A percentile compares a stretch with the other conserved stretches of the same genome.
Conservation (phyloP, 306 rosid genomes). For the Canavalia gladiata region DNA sequence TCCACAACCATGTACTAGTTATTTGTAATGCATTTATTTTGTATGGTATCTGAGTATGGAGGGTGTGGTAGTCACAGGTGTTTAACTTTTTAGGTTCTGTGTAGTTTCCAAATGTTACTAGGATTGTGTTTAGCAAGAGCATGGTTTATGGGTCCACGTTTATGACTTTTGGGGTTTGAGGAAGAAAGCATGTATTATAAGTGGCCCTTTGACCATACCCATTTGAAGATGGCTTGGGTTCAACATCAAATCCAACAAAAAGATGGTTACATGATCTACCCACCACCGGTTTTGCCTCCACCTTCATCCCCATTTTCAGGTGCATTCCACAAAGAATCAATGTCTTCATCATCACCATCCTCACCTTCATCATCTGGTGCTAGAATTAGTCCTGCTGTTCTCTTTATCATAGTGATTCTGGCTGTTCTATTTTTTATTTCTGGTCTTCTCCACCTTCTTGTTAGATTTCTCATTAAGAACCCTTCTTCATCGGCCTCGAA, state of each 20-base stretch:
- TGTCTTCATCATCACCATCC: constrained; percentile 60
- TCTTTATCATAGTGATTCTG: constrained; percentile 87
- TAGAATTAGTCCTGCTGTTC: constrained; percentile 94
- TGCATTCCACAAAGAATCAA: constrained; percentile 58
- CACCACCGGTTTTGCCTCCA: constrained; percentile 69
- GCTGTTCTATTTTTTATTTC: constrained; percentile 94
- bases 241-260: constrained; percentile 67
- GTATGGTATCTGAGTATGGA: constrained; percentile 33
- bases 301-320: constrained; percentile 57
- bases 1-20: constrained; percentile 10
- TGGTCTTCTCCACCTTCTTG: constrained; percentile 93
- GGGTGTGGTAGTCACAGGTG: constrained; percentile 29
- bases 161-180: constrained; percentile 61
- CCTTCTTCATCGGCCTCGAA: constrained; percentile 75
- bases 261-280: constrained; percentile 78
- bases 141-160: constrained; percentile 14
- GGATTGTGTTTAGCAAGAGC: constrained; percentile 52
- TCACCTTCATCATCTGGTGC: constrained; percentile 73
- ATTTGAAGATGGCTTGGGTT: constrained; percentile 82
- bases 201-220: constrained; percentile 66
- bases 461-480: constrained; percentile 88
- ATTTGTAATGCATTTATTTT: constrained; percentile 27
- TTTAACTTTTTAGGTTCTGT: constrained; percentile 29
- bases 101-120: constrained; percentile 51
- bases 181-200: constrained; percentile 50